Evolutionary conservation across 768 basidiomycete species (phyloP), one percentile per base, ranked within the genome.

Genomic region (Daedalea quercina): DNA sequence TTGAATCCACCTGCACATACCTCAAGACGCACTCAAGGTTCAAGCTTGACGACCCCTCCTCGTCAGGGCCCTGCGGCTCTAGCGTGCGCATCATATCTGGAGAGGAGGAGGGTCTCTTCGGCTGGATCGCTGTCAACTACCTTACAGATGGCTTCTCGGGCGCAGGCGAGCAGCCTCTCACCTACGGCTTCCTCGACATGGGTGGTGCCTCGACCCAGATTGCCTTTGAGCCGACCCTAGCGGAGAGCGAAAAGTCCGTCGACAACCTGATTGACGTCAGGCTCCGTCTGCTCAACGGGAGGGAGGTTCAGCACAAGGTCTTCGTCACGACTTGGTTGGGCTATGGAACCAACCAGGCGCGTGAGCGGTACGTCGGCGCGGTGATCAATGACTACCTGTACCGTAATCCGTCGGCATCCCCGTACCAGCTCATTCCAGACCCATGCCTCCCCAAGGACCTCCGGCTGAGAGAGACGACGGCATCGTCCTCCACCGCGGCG

Each of bases 321-420:
- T 99, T 98, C 56, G 95, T 97, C 52, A 96, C 96, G 48, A 97
- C 94, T 0, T 98, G 96, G 96, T 72, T 99, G 23, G 96, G 96
- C 11, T 99, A 95, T 65, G 96, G 96, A 12, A 97, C 96, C 28
- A 98, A 98, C 61, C 86, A 93, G 68, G 95, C 93, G n/a, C 71
- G 95, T 62, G 90, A 95, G 65, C 82, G 95, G 49, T 98, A 98
- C 68, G 81, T 94, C 31, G 82, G 86, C 9, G 71, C 81, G 54
- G 73, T 78, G 24, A 75, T 94, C 54, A 67, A 71, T 53, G 74
- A 80, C 22, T 81, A 80, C 68, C 81, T 87, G 57, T 58, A 63
- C 6, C 67, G 61, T 15, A 69, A 71, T 7, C 54, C 63, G 20
- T 60, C 67, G 17, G 54, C 58, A 43, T 34, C 54, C n/a, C 49